Evolutionary conservation across 2,329 filamentous ascomycete species (phyloP), one percentile per base, ranked within the genome.

Genomic region (Fusarium stilboides): DNA sequence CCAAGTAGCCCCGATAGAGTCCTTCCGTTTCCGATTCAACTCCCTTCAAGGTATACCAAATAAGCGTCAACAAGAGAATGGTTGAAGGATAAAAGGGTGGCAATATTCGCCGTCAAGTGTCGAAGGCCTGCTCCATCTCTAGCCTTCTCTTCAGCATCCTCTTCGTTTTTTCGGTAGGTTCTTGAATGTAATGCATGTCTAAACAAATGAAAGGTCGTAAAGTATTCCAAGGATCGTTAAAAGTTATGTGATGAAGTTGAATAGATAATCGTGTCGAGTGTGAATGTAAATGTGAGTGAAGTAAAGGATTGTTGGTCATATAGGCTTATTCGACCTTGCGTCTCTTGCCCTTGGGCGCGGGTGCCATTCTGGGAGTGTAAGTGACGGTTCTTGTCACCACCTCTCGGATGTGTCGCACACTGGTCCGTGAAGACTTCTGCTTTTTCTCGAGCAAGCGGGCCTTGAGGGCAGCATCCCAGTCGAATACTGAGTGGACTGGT

Each of bases 341-440:
- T 82, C 94, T 89, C 87, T 98, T 98, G 69, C 94, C 94, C 80
- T 94, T 94, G 9, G 94, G 95, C 37, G 94, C 94, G 24, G 94
- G 93, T 70, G 94, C 92, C 83, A 98, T 93, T 70, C 91, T 86
- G 65, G 89, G 92, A 78, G 93, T 97, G 80, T 97, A 97, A 40
- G 93, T 97, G 62, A 97, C 93, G 17, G 94, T 98, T 72, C 94
- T 88, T n/a, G 94, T 98, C 54, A 98, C 92, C 6, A 98, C 94
- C 79, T 98, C 94, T 56, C 93, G 86, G 61, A 98, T 94, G 76
- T 91, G 87, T 63, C 90, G 88, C 58, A 90, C 84, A 73, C 85
- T 90, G 33, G 89, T 89, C 70, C 86, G 87, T 40, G 87, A 83
- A 17, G 85, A 77, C 77, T 88, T 87, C 68, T 85, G 86, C 73